phyloP scores from a whole-genome alignment of 2,329 filamentous ascomycete genomes.

The Macrophomina pseudophaseolina region DNA sequence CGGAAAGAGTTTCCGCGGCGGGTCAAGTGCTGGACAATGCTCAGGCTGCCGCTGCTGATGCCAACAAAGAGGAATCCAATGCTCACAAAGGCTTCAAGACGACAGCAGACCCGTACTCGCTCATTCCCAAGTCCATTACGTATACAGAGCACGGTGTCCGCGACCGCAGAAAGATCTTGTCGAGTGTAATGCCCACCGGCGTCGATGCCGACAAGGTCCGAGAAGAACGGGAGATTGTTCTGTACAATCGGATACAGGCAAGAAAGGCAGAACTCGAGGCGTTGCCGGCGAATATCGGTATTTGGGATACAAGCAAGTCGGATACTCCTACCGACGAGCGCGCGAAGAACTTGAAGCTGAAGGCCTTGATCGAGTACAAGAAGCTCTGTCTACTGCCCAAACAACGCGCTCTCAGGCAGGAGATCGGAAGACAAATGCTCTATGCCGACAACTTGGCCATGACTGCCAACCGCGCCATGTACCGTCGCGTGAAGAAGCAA shows the following conservation, averaged over 20 bases:
- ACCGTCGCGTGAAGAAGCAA: constrained; percentile 96
- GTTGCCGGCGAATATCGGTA: constrained; percentile 81
- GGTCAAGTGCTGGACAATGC: constrained; percentile 59
- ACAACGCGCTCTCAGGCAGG: constrained; percentile 83
- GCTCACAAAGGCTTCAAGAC: constrained; percentile 64
- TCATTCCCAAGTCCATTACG: constrained; percentile 66
- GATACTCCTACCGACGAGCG: constrained; percentile 76
- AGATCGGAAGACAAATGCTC: constrained; percentile 89
- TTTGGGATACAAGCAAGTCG: constrained; percentile 77
- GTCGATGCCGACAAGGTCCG: constrained; percentile 85
- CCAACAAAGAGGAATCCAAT: constrained; percentile 40
- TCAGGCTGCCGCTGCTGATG: constrained; percentile 46
- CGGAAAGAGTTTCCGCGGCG: constrained; percentile 49
- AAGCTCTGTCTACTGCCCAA: constrained; percentile 85
- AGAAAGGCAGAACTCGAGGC: constrained; percentile 84
- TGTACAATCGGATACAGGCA: constrained; percentile 88
- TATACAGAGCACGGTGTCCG: constrained; percentile 80
- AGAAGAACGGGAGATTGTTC: constrained; percentile 83
- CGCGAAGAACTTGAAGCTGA: constrained; percentile 71
- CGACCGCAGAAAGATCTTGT: constrained; percentile 78
- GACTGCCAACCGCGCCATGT: constrained; percentile 90
- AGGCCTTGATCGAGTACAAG: constrained; percentile 95
- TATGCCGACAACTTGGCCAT: constrained; percentile 95
- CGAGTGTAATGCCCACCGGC: constrained; percentile 86
- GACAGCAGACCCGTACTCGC: constrained; percentile 54